Base-by-base conservation (phyloP, 2,329 filamentous ascomycete genomes). In the Penicillium sp. region DNA sequence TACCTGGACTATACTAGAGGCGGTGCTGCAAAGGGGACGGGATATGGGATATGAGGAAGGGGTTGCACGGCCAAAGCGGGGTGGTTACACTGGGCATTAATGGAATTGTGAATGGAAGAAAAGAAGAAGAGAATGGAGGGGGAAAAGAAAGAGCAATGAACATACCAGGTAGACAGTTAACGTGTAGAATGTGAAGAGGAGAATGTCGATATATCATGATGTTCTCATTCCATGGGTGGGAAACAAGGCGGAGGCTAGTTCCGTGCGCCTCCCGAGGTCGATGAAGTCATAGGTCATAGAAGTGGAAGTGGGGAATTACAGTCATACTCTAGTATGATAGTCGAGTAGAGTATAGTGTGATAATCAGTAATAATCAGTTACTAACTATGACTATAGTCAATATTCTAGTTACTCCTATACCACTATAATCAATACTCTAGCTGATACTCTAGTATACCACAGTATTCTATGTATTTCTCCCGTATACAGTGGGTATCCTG, bases 231-330 rank as follows among this genome's bases (percentile, higher is more conserved):
- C 12, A 37, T 9, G n/a, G 40, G 56, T 55, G 38, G 30, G 33
- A 66, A 69, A 63, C 68, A 68, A 59, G 68, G 68, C 68, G 68
- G 68, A 68, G 65, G n/a, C 42, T 9, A 63, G 58, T 66, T 65
- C 68, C 68, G 66, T 58, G 45, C 47, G 56, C 44, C 42, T 28
- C 37, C 54, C 47, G 55, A 55, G 50, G 49, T 68, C 65, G 56
- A 70, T 70, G 68, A 70, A 68, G 68, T 70, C 68, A 70, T n/a
- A n/a, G n/a, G n/a, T n/a, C n/a, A n/a, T n/a, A n/a, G n/a, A n/a
- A n/a, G n/a, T n/a, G n/a, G n/a, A n/a, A 47, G 54, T 56, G 54
- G 54, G 10, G 35, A 12, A 30, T 30, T 1, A 26, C 13, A 13
- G 35, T 44, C 38, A 13, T 12, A 33, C 30, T 33, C 4, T 33